phyloP scores from a whole-genome alignment of 2,329 filamentous ascomycete genomes.

The Epichloe scottii region DNA sequence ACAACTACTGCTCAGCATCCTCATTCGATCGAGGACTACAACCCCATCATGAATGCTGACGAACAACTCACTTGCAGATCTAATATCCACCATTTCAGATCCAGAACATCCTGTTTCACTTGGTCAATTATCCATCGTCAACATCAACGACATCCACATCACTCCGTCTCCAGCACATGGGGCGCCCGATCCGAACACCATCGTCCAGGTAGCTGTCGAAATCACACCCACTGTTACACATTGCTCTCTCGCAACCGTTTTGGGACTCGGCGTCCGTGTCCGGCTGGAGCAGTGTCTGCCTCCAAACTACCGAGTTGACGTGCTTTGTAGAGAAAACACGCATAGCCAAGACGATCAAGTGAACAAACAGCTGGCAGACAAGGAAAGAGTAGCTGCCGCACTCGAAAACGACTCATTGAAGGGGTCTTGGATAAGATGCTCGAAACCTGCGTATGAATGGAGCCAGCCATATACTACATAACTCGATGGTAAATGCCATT shows the following conservation, averaged over 20 bases:
- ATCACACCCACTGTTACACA: conserved; percentile 96
- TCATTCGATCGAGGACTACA: not conserved
- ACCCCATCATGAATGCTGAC: not conserved
- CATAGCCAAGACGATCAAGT: conserved; percentile 91
- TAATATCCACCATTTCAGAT: conserved; percentile 89
- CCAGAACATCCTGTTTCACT: conserved; percentile 93
- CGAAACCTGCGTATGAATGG: conserved; percentile 56
- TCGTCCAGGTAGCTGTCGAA: conserved; percentile 68
- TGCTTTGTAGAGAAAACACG: conserved; percentile 90
- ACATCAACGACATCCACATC: conserved; percentile 86
- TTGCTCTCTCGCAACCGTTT: conserved; percentile 91
- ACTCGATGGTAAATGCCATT: not conserved
- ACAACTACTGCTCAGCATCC: conserved; percentile 8
- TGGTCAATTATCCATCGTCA: conserved; percentile 87
- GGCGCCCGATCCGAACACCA: conserved; percentile 36
- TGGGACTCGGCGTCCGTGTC: conserved; percentile 84
- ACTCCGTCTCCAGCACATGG: conserved; percentile 26
- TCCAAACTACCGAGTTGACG: conserved; percentile 82
- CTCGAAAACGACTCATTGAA: conserved; percentile 87
- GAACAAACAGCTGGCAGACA: conserved; percentile 93
- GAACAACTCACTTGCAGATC: conserved; percentile 40
- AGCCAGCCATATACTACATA: not conserved
- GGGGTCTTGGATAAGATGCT: conserved; percentile 88
- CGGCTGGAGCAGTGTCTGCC: conserved; percentile 83
- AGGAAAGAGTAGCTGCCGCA: conserved; percentile 89